These are phyloP conservation scores for Orbilia oligospora DNA, from an alignment of 2,329 filamentous ascomycete genomes.

Conservation along the genomic window DNA sequence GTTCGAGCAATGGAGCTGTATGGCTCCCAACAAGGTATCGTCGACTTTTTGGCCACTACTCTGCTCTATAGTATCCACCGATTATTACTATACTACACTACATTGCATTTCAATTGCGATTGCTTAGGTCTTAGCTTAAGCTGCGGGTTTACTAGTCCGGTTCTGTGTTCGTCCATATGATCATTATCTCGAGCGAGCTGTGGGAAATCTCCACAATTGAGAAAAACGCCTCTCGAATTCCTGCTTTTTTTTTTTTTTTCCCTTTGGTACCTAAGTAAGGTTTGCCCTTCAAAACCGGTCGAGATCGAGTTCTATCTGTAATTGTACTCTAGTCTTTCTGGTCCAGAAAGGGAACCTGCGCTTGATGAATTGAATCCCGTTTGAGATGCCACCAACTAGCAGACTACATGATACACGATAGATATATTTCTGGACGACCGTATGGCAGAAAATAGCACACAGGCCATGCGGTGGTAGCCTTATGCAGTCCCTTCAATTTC, in stretches of 20 bases:
- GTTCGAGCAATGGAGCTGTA: slow-evolving; percentile 24
- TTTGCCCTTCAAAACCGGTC: slow-evolving; percentile 17
- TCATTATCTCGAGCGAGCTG: slow-evolving; percentile 26
- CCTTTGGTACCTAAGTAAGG: too few species aligned
- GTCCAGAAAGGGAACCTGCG: slow-evolving; percentile 8
- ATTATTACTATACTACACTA: slow-evolving; percentile 43
- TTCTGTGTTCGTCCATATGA: slow-evolving; percentile 52
- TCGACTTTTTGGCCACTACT: slow-evolving; percentile 17
- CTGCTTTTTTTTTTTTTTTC: slow-evolving; percentile 31
- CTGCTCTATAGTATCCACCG: slow-evolving; percentile 31
- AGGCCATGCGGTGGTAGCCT: slow-evolving; percentile 14
- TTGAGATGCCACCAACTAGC: slow-evolving; percentile 11
- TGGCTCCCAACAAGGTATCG: slow-evolving; percentile 31
- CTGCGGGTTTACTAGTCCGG: slow-evolving; percentile 33
- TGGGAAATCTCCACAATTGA: slow-evolving; percentile 46
- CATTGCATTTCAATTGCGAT: slow-evolving; percentile 34
- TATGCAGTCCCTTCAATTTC: slow-evolving; percentile 43
- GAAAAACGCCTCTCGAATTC: slow-evolving; percentile 41
- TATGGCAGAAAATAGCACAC: slow-evolving; percentile 36
- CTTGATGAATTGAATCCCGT: slow-evolving; percentile 17
- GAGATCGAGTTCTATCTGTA: slow-evolving; percentile 30
- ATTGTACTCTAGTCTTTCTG: background rate
- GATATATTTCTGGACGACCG: slow-evolving; percentile 32
- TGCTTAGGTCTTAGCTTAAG: slow-evolving; percentile 40
- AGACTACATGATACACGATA: slow-evolving; percentile 2